Evolutionary conservation across 805 yeast genomes (phyloP).

Genomic region (Cyberlindnera amylophila): DNA sequence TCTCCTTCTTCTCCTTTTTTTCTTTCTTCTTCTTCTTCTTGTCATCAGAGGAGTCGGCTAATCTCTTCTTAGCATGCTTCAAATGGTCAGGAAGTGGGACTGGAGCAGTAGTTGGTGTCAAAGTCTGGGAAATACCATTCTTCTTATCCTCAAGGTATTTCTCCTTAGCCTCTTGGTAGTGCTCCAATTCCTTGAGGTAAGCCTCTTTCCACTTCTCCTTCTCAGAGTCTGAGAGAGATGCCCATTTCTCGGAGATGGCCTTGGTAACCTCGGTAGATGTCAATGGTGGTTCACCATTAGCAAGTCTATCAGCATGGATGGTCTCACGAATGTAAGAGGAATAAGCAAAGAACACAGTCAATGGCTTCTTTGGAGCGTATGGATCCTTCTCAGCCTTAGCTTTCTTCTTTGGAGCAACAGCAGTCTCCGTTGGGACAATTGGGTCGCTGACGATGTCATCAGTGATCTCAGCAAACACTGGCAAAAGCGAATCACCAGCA

Average conservation of each 20-base stretch:
- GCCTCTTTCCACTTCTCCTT: conserved; percentile 68
- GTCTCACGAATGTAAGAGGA: conserved; percentile 69
- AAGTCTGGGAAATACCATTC: conserved; percentile 30
- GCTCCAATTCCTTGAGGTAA: conserved; percentile 40
- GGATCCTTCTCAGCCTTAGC: conserved; percentile 67
- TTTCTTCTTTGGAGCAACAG: conserved; percentile 33
- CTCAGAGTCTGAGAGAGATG: conserved; percentile 60
- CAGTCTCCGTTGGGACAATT: conserved; percentile 2
- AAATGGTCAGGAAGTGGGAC: conserved; percentile 36
- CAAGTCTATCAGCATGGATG: conserved; percentile 63
- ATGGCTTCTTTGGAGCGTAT: conserved; percentile 92
- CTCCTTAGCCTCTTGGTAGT: conserved; percentile 43
- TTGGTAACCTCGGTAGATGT: conserved; percentile 76
- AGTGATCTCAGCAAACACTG: conserved; percentile 12
- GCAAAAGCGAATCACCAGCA: conserved; percentile 12
- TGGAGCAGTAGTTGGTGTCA: conserved; percentile 36
- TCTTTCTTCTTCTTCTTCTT: conserved; percentile 51
- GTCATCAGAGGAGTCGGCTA: conserved; percentile 35
- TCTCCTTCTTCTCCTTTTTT: conserved; percentile 53
- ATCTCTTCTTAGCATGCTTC: conserved; percentile 34
- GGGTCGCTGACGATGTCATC: not conserved
- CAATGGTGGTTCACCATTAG: conserved; percentile 55
- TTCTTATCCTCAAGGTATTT: conserved; percentile 44
- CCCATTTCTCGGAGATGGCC: conserved; percentile 79
- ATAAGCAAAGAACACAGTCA: conserved; percentile 80